Evolutionary conservation across 1,139 yeast species (phyloP).

Genomic region (Pichia sp.): DNA sequence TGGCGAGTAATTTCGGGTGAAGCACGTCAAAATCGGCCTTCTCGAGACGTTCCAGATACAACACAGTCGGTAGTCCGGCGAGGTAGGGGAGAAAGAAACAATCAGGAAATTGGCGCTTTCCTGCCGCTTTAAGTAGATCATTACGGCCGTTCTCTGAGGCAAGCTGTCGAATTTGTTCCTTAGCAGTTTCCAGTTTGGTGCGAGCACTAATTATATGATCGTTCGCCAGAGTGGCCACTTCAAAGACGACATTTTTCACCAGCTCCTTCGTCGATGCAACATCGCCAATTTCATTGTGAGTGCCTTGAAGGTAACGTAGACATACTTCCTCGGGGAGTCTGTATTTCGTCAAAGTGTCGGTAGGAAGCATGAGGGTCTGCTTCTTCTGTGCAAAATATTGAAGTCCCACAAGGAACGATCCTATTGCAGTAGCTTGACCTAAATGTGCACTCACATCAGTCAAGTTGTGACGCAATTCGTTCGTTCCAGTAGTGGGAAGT

Average conservation of each 20-base stretch:
- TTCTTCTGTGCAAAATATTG: slow-evolving; percentile 48
- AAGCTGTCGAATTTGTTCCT: slow-evolving; percentile 29
- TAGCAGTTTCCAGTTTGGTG: slow-evolving; percentile 37
- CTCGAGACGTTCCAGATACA: slow-evolving; percentile 57
- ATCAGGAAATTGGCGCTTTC: slow-evolving; percentile 39
- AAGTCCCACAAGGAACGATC: slow-evolving; percentile 57
- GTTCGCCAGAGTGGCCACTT: slow-evolving; percentile 68
- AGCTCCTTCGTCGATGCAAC: slow-evolving; percentile 22
- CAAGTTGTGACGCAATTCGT: slow-evolving; percentile 36
- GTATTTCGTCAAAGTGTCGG: slow-evolving; percentile 48
- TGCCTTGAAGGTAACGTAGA: slow-evolving; percentile 42
- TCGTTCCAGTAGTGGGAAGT: slow-evolving; percentile 26
- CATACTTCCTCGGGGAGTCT: slow-evolving; percentile 61
- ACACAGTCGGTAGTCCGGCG: slow-evolving; percentile 57
- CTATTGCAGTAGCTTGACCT: slow-evolving; percentile 75
- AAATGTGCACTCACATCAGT: slow-evolving; percentile 71
- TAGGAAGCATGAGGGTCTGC: slow-evolving; percentile 54
- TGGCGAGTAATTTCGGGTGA: slow-evolving; percentile 39
- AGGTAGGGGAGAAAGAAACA: slow-evolving; percentile 61
- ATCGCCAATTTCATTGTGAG: slow-evolving; percentile 20
- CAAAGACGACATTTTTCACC: slow-evolving; percentile 57
- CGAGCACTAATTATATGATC: slow-evolving; percentile 73
- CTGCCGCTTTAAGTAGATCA: slow-evolving; percentile 29
- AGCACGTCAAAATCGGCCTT: slow-evolving; percentile 57
- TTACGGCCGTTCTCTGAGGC: slow-evolving; percentile 23